phyloP scores from a whole-genome alignment of 2,329 filamentous ascomycete genomes.

The Dactylellina haptotyla region DNA sequence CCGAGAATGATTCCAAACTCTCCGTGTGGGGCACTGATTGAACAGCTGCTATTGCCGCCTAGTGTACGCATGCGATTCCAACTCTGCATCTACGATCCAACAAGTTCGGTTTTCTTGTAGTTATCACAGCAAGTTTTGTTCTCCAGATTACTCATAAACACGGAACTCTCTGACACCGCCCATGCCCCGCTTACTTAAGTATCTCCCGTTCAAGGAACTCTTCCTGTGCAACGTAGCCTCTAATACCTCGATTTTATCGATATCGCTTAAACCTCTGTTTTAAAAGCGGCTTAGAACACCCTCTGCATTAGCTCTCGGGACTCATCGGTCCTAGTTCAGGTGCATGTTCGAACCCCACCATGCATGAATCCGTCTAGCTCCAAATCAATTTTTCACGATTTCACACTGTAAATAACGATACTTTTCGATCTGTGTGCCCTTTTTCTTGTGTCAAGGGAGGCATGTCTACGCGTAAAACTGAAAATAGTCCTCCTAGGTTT shows the following conservation, averaged over 20 bases:
- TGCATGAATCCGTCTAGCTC: neutral
- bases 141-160: slow-evolving; percentile 29
- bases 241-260: neutral
- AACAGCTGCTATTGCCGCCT: too few relatives aligned
- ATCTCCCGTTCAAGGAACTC: neutral
- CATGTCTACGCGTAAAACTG: too few relatives aligned
- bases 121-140: too few relatives aligned
- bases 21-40: too few relatives aligned
- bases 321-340: slow-evolving; percentile 3
- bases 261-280: slow-evolving; percentile 19
- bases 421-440: neutral
- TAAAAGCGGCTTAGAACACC: neutral
- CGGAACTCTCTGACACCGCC: slow-evolving; percentile 20
- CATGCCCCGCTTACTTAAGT: slow-evolving; percentile 18
- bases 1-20: too few relatives aligned
- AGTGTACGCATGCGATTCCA: too few relatives aligned
- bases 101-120: too few relatives aligned
- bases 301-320: slow-evolving; percentile 13
- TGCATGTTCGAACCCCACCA: too few relatives aligned
- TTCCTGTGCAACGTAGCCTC: neutral
- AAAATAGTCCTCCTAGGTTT: neutral
- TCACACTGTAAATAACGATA: neutral
- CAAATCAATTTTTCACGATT: too few relatives aligned
- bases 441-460: neutral
- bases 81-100: too few relatives aligned